Evolutionary conservation across 2,329 filamentous ascomycete species (phyloP), one percentile per base, ranked within the genome.

Genomic region (Stagonosporopsis rhizophila): DNA sequence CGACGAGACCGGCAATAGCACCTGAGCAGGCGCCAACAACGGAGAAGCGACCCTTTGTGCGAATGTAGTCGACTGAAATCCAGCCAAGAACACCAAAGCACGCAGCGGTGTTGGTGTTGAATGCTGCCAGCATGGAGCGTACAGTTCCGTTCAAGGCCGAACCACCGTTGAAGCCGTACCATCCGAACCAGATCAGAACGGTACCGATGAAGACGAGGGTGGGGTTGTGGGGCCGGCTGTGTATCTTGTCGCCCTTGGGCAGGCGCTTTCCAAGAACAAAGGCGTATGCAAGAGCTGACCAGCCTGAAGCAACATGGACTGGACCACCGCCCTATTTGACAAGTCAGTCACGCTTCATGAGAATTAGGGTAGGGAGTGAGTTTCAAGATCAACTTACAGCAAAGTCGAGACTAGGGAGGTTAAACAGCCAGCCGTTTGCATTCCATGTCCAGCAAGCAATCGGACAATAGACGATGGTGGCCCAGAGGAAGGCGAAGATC

Each of bases 361-460:
- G 4, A 3, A 27, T 5, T 9, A 8, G 9, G 3, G 3, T 41
- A 14, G 1, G n/a, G 11, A 11, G 12, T 25, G 23, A 25, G 4
- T 4, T 25, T 25, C 17, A 7, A 22, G 9, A 15, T 28, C 9
- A 19, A 22, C 53, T 28, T 52, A 56, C 85, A 14, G 85, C 85
- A 51, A 85, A 87, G 67, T 88, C 85, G 58, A 85, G 79, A 0
- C 82, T 80, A 1, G 83, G 82, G 2, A 88, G 80, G 20, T 87
- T 83, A 72, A 79, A 87, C 0, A 89, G 76, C 86, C 87, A 89
- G 11, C 87, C 86, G 48, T 82, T 65, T n/a, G 81, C 67, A 65
- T 89, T 89, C 87, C 87, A 89, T 4, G 85, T 87, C 85, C 86
- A 88, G 75, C 82, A 86, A 0, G 86, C 86, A 32, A 88, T 82